phyloP scores from a whole-genome alignment of 805 yeast species.

The Kuraishia capsulata region DNA sequence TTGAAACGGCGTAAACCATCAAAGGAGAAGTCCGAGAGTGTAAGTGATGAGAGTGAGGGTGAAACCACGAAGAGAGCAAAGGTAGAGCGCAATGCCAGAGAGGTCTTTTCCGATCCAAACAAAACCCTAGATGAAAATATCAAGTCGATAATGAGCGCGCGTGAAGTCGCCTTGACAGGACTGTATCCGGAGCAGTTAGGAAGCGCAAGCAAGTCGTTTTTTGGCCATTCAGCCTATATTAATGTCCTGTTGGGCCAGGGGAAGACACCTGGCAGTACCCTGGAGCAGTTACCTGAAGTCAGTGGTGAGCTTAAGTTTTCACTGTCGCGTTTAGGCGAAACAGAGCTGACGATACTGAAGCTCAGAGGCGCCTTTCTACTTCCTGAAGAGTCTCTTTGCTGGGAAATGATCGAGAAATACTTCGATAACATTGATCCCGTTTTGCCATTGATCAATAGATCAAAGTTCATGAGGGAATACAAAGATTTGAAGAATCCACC shows the following conservation, averaged over 20 bases:
- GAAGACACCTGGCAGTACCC: not conserved
- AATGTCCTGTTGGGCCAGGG: not conserved
- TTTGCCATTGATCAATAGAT: constrained; percentile 58
- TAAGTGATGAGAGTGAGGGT: not conserved
- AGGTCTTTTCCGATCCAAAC: not conserved
- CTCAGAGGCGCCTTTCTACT: constrained; percentile 62
- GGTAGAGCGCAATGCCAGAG: not conserved
- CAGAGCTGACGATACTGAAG: constrained; percentile 56
- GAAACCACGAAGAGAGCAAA: not conserved
- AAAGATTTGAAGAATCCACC: constrained; percentile 49
- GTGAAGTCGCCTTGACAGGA: not conserved
- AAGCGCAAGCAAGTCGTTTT: not conserved
- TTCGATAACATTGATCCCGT: constrained; percentile 60
- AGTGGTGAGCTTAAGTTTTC: not conserved
- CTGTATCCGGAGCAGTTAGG: not conserved
- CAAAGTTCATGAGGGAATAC: constrained; percentile 50
- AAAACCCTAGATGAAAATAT: not conserved
- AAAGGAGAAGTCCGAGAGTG: not conserved
- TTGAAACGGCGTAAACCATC: constrained; percentile 7
- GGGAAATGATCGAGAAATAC: constrained; percentile 50
- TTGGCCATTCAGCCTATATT: not conserved
- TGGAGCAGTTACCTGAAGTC: not conserved
- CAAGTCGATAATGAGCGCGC: not conserved
- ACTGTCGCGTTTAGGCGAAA: constrained; percentile 11
- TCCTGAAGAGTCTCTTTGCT: constrained; percentile 51